phyloP scores from a whole-genome alignment of 768 basidiomycete species.

The Termitomyces sp. region DNA sequence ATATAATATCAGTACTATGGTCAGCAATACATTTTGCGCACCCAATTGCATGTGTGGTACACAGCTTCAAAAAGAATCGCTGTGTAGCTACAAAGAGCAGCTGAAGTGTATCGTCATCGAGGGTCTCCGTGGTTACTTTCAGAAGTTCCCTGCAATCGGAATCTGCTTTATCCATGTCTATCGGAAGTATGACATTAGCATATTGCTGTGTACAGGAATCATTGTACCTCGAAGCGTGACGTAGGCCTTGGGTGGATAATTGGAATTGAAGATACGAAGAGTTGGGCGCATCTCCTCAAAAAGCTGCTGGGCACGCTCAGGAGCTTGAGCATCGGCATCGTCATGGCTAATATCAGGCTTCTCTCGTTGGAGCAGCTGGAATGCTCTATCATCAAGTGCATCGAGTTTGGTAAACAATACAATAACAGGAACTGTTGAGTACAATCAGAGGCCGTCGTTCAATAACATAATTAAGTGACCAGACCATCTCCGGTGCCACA shows the following conservation, averaged over 20 bases:
- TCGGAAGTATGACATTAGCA: background rate
- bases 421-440: constrained; percentile 13
- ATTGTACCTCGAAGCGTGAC: constrained; percentile 10
- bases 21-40: background rate
- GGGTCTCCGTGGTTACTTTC: constrained; percentile 7
- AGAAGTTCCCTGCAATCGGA: constrained; percentile 9
- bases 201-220: background rate
- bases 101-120: constrained; percentile 16
- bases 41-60: constrained; percentile 13
- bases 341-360: constrained; percentile 4
- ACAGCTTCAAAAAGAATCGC: constrained; percentile 7
- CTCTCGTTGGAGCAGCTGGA: constrained; percentile 4
- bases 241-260: constrained; percentile 10
- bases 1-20: background rate
- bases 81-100: constrained; percentile 15
- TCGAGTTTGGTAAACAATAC: constrained; percentile 19
- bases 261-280: constrained; percentile 8
- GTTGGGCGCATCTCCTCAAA: constrained; percentile 10
- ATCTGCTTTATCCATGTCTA: constrained; percentile 9
- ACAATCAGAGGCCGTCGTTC: background rate
- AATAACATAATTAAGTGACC: background rate
- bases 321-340: background rate
- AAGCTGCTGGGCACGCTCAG: constrained; percentile 1
- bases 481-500: constrained; percentile 17
- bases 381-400: constrained; percentile 8